Conservation (phyloP, 1,139 yeast species). For the Kodamaea ohmeri region DNA sequence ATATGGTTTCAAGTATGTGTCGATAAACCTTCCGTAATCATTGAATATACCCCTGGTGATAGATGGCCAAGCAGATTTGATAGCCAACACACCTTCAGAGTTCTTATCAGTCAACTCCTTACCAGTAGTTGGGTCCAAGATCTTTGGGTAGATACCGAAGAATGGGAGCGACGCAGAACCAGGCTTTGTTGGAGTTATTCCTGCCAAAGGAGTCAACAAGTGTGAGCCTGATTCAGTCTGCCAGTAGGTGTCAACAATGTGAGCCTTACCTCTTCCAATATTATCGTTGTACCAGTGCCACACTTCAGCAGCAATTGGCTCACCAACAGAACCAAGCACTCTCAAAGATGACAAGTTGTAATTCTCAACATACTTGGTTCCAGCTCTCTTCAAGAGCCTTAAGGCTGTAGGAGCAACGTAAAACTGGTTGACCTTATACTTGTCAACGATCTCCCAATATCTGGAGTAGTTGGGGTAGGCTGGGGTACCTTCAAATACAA, state of each 20-base stretch:
- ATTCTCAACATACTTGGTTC: conserved; percentile 61
- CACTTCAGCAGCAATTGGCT: conserved; percentile 88
- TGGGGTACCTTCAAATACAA: conserved; percentile 84
- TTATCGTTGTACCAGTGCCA: conserved; percentile 90
- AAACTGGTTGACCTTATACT: conserved; percentile 75
- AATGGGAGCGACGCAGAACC: conserved; percentile 79
- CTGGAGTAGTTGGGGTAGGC: conserved; percentile 78
- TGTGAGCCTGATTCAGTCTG: conserved; percentile 83
- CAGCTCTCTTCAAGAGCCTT: conserved; percentile 80
- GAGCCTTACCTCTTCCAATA: conserved; percentile 72
- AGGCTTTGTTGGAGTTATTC: conserved; percentile 72
- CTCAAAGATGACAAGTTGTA: conserved; percentile 66
- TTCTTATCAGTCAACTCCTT: conserved; percentile 58
- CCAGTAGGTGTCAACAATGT: conserved; percentile 80
- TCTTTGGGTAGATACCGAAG: conserved; percentile 67
- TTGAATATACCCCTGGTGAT: conserved; percentile 74
- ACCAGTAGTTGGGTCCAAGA: conserved; percentile 71
- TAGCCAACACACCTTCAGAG: conserved; percentile 74
- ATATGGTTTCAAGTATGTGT: conserved; percentile 70
- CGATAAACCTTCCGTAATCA: conserved; percentile 65
- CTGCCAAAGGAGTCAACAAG: conserved; percentile 68
- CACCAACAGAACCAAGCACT: conserved; percentile 84
- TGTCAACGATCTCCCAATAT: conserved; percentile 80
- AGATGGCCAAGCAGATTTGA: conserved; percentile 75
- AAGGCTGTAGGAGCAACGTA: conserved; percentile 91